Evolutionary conservation across 2,329 filamentous ascomycete genomes (phyloP), one percentile per base, ranked within the genome.

Genomic region (Pyrenophora teres): DNA sequence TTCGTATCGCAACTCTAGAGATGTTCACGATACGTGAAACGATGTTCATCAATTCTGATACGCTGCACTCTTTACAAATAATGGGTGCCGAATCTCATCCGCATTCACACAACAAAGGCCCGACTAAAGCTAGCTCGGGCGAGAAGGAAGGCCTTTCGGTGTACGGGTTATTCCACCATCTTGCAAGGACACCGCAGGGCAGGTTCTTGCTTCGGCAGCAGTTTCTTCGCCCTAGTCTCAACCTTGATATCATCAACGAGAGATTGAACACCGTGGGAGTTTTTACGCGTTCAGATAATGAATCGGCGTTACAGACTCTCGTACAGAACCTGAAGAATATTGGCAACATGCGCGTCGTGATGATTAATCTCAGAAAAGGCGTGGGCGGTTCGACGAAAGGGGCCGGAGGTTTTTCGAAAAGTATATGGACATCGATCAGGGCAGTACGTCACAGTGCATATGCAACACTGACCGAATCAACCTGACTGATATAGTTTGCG

Each of bases 131-230:
- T 25, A 81, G 78, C 21, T 84, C 82, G 1, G 86, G 83, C 16
- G 82, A 83, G 0, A 96, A 93, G 70, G 92, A 96, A 74, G 88
- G 85, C 13, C 79, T 94, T 1, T 97, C 90, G 0, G 76, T 96
- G 0, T 96, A 89, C 70, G 92, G 90, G 0, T 77, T 97, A 0
- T 95, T 97, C 55, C 85, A 88, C 51, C 80, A 85, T 48, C 77
- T 94, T 25, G 86, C 88, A 21, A 82, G 82, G 48, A 97, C 92
- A 3, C 82, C 88, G 1, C 92, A 97, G 69, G 94, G 94, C 0
- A 90, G 85, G 61, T 68, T 77, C 21, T 81, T 83, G 37, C 79
- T 99, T 4, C 87, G 89, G n/a, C 87, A 90, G 62, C 82, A 89
- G 44, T 94, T 99, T 60, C 76, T 97, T 6, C 85, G 89, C 0